phyloP scores from a whole-genome alignment of 306 rosid genomes.

The Castanospermum australe region DNA sequence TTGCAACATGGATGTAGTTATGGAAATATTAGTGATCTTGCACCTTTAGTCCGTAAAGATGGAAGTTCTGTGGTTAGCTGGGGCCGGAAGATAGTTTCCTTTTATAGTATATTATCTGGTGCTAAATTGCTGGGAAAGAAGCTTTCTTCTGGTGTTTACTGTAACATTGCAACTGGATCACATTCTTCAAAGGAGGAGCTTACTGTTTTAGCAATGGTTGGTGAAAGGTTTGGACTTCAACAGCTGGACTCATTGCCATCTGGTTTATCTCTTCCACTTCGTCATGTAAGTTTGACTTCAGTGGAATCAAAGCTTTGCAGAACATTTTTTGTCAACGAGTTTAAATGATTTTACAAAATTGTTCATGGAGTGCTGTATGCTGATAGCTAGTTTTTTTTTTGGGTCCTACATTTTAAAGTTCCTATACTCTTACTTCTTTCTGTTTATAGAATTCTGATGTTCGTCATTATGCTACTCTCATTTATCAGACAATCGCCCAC shows the following conservation, averaged over 20 bases:
- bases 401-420: not conserved
- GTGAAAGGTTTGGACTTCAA: conserved; percentile 92
- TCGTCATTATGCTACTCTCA: not conserved
- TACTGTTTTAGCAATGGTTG: conserved; percentile 90
- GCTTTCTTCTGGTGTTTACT: conserved; percentile 82
- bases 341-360: not conserved
- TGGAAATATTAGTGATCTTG: conserved; percentile 60
- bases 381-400: not conserved
- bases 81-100: conserved; percentile 78
- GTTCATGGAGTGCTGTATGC: not conserved
- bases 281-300: conserved; percentile 69
- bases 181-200: conserved; percentile 86
- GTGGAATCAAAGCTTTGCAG: not conserved
- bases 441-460: not conserved
- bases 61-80: conserved; percentile 73
- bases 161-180: conserved; percentile 71
- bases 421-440: not conserved
- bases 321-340: conserved; percentile 7
- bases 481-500: conserved; percentile 16
- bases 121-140: conserved; percentile 70
- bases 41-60: conserved; percentile 63
- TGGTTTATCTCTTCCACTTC: conserved; percentile 89
- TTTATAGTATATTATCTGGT: conserved; percentile 86
- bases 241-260: conserved; percentile 93
- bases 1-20: conserved; percentile 62